Base-by-base conservation (phyloP, 1,139 yeast species). In the Diutina catenulata region DNA sequence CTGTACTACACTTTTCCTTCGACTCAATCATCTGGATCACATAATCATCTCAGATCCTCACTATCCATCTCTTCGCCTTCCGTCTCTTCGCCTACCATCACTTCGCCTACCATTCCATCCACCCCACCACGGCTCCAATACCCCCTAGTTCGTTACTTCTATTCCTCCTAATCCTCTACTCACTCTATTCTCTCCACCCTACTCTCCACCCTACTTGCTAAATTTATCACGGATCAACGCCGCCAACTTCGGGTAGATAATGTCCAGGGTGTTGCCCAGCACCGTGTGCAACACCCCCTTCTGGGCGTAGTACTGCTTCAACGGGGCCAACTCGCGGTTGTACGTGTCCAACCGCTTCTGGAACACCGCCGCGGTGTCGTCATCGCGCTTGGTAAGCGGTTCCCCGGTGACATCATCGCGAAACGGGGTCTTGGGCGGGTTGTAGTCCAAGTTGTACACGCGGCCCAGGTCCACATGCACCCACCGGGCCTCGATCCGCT, bases 321-420 rank as follows among this genome's bases (percentile, higher is more conserved):
- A 58, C 1, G 93, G 93, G 7, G 51, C 64, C 22, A 87, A 62
- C 40, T 76, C 71, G 21, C 57, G 51, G 39, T 74, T 72, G 54
- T 84, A 86, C 37, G 68, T 65, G 37, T 72, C 76, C 41, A 88
- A 59, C 45, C 97, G 62, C 47, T 70, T 70, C 44, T 70, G 72
- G 50, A 87, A 81, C 1, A 80, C 80, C 43, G 68, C 80, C 1
- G 66, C 65, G 0, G 78, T 82, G 52, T 88, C 97, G 50, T 88
- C 97, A 0, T 76, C 68, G 41, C 97, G 68, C 56, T 86, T 83
- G 24, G 71, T 59, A 41, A 88, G 62, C 1, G 84, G 79, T 51
- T 88, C 96, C 0, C 95, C 95, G 0, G 97, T 88, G 2, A 86
- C 52, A 52, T 88, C 96, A 52, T 88, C 97, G 43, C 60, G 68